phyloP scores from a whole-genome alignment of 345 rosid genomes.

The Microcos paniculata region DNA sequence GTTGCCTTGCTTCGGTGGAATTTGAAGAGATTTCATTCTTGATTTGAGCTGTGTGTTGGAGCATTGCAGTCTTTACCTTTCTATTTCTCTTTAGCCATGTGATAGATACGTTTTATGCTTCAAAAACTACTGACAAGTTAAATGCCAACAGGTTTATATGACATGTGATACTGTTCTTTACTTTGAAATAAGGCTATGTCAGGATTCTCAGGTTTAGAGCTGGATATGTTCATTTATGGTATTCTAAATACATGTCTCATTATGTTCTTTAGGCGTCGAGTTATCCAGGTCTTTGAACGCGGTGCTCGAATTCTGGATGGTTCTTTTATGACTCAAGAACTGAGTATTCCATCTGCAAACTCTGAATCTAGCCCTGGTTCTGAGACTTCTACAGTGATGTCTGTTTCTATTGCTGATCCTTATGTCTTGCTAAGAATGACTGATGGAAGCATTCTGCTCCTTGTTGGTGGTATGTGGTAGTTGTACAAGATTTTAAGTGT shows the following conservation, averaged over 20 bases:
- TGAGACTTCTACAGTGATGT: conserved; percentile 62
- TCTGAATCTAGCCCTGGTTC: conserved; percentile 68
- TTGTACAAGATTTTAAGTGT: neutral
- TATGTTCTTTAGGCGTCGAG: conserved; percentile 73
- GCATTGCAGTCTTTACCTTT: neutral
- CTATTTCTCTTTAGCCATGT: neutral
- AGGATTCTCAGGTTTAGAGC: neutral
- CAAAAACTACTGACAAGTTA: neutral
- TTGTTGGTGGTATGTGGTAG: conserved; percentile 75
- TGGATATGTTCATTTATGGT: neutral
- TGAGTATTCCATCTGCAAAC: conserved; percentile 68
- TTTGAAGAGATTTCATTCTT: conserved; percentile 1
- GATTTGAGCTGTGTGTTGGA: conserved; percentile 1
- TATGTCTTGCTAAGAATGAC: conserved; percentile 84
- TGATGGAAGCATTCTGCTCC: conserved; percentile 83
- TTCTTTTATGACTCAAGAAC: conserved; percentile 91
- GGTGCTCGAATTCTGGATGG: conserved; percentile 97
- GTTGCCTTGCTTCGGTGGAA: neutral
- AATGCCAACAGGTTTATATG: neutral
- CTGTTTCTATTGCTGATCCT: conserved; percentile 96
- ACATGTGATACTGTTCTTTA: neutral
- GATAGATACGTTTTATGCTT: neutral
- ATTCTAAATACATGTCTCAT: conserved; percentile 8
- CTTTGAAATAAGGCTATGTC: neutral
- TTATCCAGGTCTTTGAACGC: conserved; percentile 85